A percentile compares a stretch with the other conserved stretches of the same genome.
Conservation (phyloP, 139 green algal species). For the Tetratostichococcus sp. region DNA sequence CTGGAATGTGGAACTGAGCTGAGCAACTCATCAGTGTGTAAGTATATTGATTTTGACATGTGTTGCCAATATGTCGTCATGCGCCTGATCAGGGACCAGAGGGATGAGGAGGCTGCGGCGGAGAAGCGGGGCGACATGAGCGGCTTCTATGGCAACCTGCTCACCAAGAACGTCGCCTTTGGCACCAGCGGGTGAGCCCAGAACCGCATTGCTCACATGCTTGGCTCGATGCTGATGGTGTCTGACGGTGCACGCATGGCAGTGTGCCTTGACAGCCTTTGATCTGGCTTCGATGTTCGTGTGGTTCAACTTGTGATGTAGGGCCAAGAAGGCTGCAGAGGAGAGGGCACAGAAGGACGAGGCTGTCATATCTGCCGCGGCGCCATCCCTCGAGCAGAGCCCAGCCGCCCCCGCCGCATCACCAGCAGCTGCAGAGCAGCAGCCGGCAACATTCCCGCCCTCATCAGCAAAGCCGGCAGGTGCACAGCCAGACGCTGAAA, state of each 20-base stretch:
- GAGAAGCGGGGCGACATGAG: slow-evolving; percentile 79
- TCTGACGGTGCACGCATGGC: neutral
- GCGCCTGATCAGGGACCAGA: slow-evolving; percentile 41
- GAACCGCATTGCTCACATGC: neutral
- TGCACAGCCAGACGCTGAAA: neutral
- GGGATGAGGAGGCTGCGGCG: slow-evolving; percentile 61
- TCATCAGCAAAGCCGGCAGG: neutral
- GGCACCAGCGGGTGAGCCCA: slow-evolving; percentile 21
- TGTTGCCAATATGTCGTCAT: no score
- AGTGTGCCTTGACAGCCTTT: neutral
- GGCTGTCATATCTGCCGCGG: no score
- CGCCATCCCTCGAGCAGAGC: neutral
- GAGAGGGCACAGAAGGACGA: neutral
- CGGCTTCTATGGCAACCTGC: slow-evolving; percentile 87
- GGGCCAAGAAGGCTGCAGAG: neutral
- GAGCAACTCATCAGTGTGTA: no score
- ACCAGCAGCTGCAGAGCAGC: neutral
- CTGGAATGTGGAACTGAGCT: no score
- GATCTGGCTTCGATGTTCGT: no score
- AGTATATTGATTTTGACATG: no score
- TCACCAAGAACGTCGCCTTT: slow-evolving; percentile 74
- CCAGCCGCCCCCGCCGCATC: no score
- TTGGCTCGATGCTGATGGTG: neutral
- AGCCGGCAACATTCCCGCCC: no score
- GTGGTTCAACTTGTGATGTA: neutral